These are phyloP conservation scores for Auricularia cornea DNA, from an alignment of 768 basidiomycete species.

Conservation along the genomic window DNA sequence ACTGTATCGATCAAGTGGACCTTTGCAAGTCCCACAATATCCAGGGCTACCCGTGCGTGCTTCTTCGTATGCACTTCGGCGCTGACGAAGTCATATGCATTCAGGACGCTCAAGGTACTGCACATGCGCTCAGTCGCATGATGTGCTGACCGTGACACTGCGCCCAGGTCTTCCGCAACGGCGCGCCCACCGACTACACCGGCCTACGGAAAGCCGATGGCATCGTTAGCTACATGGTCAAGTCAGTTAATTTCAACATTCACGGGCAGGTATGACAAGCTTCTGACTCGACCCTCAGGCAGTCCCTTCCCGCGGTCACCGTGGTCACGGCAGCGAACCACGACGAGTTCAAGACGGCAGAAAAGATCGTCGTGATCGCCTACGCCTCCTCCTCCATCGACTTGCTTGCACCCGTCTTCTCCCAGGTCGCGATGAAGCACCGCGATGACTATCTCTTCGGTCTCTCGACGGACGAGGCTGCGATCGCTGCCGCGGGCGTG, in stretches of 20 bases:
- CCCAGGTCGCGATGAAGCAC: slow-evolving; percentile 70
- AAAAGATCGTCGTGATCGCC: slow-evolving; percentile 85
- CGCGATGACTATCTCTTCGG: slow-evolving; percentile 95
- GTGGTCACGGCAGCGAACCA: slow-evolving; percentile 68
- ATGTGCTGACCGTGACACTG: slow-evolving; percentile 43
- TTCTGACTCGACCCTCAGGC: slow-evolving; percentile 36
- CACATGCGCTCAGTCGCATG: not conserved
- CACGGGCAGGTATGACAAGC: slow-evolving; percentile 7
- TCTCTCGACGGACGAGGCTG: slow-evolving; percentile 61
- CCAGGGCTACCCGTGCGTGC: slow-evolving; percentile 85
- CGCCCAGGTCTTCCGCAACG: slow-evolving; percentile 84
- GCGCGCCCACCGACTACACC: slow-evolving; percentile 67
- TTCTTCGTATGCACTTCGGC: not conserved
- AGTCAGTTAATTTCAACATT: slow-evolving; percentile 45
- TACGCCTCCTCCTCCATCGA: slow-evolving; percentile 72
- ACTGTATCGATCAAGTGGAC: slow-evolving; percentile 91
- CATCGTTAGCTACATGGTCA: slow-evolving; percentile 93
- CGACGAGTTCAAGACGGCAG: slow-evolving; percentile 76
- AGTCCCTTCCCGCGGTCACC: slow-evolving; percentile 89
- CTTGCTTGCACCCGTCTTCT: slow-evolving; percentile 65
- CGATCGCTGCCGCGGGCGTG: slow-evolving; percentile 62
- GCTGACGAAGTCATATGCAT: not conserved
- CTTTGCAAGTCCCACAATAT: slow-evolving; percentile 84
- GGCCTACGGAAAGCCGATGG: slow-evolving; percentile 94
- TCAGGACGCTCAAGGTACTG: slow-evolving; percentile 11